phyloP scores from a whole-genome alignment of 768 basidiomycete genomes.

The Rubroboletus pulcherrimus region DNA sequence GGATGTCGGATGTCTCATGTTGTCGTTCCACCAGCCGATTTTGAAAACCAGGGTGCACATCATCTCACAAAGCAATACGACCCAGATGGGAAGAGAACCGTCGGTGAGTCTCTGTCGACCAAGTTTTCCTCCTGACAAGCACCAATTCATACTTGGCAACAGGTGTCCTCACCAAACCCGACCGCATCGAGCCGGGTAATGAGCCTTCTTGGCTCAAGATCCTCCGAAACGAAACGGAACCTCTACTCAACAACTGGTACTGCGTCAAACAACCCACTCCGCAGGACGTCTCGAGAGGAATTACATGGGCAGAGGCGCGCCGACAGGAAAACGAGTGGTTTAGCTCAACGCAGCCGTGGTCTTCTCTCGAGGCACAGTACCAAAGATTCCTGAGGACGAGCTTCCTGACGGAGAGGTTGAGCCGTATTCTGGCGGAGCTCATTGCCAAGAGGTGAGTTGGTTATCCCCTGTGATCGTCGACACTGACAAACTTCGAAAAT shows the following conservation, averaged over 20 bases:
- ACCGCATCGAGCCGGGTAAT: conserved; percentile 41
- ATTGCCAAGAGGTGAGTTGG: conserved; percentile 53
- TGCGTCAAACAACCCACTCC: conserved; percentile 41
- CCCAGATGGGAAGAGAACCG: conserved; percentile 60
- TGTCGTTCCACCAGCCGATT: conserved; percentile 56
- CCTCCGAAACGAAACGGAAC: conserved; percentile 49
- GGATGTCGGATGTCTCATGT: conserved; percentile 33
- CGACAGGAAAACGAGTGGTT: conserved; percentile 57
- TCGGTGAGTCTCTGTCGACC: conserved; percentile 50
- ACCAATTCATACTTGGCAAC: neutral
- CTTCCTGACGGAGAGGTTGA: conserved; percentile 55
- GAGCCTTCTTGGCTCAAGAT: conserved; percentile 48
- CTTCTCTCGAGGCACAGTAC: conserved; percentile 45
- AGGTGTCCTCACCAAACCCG: conserved; percentile 61
- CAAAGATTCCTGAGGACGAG: conserved; percentile 53
- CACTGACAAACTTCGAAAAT: neutral
- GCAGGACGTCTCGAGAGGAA: conserved; percentile 18
- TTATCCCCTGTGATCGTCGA: neutral
- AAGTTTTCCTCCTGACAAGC: conserved; percentile 41
- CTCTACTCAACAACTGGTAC: conserved; percentile 31
- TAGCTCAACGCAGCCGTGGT: conserved; percentile 49
- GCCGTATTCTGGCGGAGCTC: conserved; percentile 56
- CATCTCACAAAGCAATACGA: conserved; percentile 59
- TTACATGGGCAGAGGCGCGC: conserved; percentile 59
- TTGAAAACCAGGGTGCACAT: conserved; percentile 75